Evolutionary conservation across 192 early-diverging fungal genomes (phyloP), one percentile per base, ranked within the genome.

Genomic region (Tieghemiomyces parasiticus): DNA sequence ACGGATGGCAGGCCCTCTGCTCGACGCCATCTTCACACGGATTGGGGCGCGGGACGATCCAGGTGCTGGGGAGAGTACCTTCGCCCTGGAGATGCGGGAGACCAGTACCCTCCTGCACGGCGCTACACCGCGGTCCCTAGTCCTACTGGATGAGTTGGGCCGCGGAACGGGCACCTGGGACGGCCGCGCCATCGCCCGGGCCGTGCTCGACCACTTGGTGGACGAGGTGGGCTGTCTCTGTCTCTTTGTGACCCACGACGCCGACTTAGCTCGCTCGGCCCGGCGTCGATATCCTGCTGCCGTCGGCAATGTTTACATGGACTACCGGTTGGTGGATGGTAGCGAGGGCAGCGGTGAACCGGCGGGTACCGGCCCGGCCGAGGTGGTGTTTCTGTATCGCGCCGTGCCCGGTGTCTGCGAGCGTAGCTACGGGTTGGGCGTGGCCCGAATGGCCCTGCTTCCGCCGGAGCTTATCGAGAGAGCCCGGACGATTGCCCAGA

Each of bases 201-300:
- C 83, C 0, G 78, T 85, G 0, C 46, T 90, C 1, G 53, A 72
- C 19, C 64, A 88, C 65, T 66, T 90, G 6, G 69, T 81, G 14
- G 16, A 34, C 12, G 61, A 70, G 12, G 74, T 76, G 20, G 44
- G 71, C 4, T 75, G 77, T 1, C 74, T 80, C 12, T 74, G 70
- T 0, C 49, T 91, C 28, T 92, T 92, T 74, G 85, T 88, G 22
- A 90, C 90, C 0, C 90, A 92, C 67, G 89, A 85, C 61, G 82
- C 88, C 16, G 80, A 81, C 3, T 63, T 92, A 8, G 76, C 74
- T 0, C 59, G 63, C n/a, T 54, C 78, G 13, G 75, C 65, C 2
- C 50, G 61, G 0, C 54, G 70, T 48, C 16, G n/a, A 4, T 74
- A 65, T 29, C 62, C 71, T 1, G 51, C 58, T 1, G 56, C 58